phyloP scores from a whole-genome alignment of 2,329 filamentous ascomycete species.

The Mollisiaceae sp. region DNA sequence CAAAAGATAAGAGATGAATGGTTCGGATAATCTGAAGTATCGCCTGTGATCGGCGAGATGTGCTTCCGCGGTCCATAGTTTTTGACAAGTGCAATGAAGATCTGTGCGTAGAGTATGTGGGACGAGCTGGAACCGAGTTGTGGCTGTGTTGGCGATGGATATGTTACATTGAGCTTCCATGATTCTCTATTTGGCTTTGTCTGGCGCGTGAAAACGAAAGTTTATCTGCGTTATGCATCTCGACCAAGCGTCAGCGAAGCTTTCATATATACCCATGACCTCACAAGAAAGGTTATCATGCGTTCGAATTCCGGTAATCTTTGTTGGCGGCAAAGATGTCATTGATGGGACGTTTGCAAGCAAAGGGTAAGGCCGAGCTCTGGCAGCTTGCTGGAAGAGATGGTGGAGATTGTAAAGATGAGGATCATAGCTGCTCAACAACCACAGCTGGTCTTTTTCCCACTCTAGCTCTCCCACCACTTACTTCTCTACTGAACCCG shows the following conservation, averaged over 20 bases:
- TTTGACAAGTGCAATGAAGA: not conserved
- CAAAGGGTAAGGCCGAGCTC: not conserved
- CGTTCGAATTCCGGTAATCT: not conserved
- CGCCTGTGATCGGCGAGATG: not conserved
- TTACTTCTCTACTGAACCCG: not conserved
- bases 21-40: constrained; percentile 8
- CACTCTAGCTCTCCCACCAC: not conserved
- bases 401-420: not conserved
- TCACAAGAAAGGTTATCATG: not conserved
- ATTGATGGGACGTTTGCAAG: not conserved
- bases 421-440: not conserved
- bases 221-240: not conserved
- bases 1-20: not conserved
- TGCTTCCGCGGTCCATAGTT: not conserved
- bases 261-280: not conserved
- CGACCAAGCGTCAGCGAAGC: not conserved
- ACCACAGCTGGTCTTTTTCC: not conserved
- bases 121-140: not conserved
- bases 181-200: not conserved
- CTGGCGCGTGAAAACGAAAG: not conserved
- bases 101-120: not conserved
- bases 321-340: not conserved
- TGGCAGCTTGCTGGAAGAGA: constrained; percentile 7
- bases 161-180: not conserved
- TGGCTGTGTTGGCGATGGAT: not conserved